Evolutionary conservation across 2,329 filamentous ascomycete genomes (phyloP), one percentile per base, ranked within the genome.

Genomic region (Leptosphaerulina australis): DNA sequence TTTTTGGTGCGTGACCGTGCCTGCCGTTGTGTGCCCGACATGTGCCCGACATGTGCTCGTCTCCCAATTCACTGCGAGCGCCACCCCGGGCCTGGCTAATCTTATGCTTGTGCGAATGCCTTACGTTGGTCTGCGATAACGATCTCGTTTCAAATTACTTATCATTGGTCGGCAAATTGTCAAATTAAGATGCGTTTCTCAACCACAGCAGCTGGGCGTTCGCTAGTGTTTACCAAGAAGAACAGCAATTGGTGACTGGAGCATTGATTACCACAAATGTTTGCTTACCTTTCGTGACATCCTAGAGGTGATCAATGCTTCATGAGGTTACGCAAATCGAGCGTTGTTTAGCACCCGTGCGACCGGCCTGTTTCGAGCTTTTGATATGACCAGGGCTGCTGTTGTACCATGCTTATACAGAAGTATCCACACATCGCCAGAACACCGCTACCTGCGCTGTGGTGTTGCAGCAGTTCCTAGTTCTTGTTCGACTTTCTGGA

Each of bases 71-170:
- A 34, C 10, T 18, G 35, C 33, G 33, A 47, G 44, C 44, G 43
- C 49, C 49, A 47, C 43, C 38, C 44, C 49, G 44, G 44, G 38
- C 44, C 43, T 43, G 43, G 28, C 25, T 35, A 47, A 38, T 47
- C 22, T 36, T 31, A 20, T 25, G 48, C 36, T 37, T 51, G 36
- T 46, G 48, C 48, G 31, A 46, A 51, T 37, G 36, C 37, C 31
- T 51, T 50, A 50, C 47, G 47, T 50, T 50, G 40, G 47, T 26
- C 24, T 35, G 36, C 41, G 48, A 51, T 51, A 51, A 51, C 41
- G 21, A 43, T 26, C 25, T 25, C 26, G 21, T 29, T 31, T 22
- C 7, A 12, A 14, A 24, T 8, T 29, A 24, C 25, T 9, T 37
- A 24, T 31, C 26, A 51, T 51, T 46, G 43, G 48, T 20, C 36